Conservation (phyloP, 257 asterid species). For the Nicotiana obtusifolia region DNA sequence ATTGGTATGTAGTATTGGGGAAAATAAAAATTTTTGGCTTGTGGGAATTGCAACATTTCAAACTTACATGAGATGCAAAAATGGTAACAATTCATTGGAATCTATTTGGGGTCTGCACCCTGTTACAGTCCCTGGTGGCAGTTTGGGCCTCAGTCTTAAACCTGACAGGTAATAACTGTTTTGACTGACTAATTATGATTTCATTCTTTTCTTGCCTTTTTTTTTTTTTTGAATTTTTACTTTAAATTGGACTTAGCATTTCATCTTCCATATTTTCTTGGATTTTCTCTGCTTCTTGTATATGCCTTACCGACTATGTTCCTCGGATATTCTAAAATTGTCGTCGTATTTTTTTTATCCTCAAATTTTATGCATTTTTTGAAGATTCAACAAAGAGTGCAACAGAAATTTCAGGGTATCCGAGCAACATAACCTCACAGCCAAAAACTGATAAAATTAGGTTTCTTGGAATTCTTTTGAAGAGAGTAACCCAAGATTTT, state of each 20-base stretch:
- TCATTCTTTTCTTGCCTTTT: neutral
- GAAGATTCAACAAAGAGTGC: accelerated
- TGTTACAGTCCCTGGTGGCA: conserved; percentile 54
- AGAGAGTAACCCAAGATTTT: neutral
- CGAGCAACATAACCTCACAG: neutral
- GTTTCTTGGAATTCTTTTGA: neutral
- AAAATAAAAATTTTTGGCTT: conserved; percentile 54
- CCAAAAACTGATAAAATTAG: neutral
- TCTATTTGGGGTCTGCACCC: conserved; percentile 71
- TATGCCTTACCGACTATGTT: no score
- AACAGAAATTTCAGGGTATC: neutral
- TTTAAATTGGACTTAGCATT: no score
- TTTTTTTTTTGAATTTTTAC: no score
- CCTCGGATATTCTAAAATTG: no score
- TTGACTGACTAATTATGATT: neutral
- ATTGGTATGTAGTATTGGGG: conserved; percentile 41
- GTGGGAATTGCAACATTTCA: conserved; percentile 76
- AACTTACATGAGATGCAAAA: conserved; percentile 62
- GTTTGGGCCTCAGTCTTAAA: conserved; percentile 55
- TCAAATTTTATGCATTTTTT: no score
- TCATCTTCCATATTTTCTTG: no score
- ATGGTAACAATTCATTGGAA: conserved; percentile 59
- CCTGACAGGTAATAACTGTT: conserved; percentile 37
- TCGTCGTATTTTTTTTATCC: no score
- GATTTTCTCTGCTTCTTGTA: no score